Evolutionary conservation across 257 asterid species (phyloP).

Genomic region (Orobanche coerulescens): DNA sequence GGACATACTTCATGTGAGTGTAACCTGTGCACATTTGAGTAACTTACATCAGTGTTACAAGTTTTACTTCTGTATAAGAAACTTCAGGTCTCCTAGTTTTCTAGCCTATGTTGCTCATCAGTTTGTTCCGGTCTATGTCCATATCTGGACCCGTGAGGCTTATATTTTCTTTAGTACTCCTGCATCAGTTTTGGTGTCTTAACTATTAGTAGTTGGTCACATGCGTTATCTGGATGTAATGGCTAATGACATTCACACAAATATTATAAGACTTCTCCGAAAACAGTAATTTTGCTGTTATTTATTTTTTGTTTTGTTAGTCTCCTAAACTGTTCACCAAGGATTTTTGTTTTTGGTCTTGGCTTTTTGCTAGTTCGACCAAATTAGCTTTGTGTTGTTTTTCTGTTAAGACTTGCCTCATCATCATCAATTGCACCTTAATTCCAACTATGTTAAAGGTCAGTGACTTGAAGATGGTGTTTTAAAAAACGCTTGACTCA

Average conservation of each 20-base stretch:
- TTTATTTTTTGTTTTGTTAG: neutral
- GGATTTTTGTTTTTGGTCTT: neutral
- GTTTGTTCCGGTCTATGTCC: neutral
- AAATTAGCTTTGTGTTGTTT: neutral
- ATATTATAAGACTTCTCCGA: neutral
- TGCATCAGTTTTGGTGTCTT: conserved; percentile 8
- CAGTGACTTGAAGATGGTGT: too few species aligned
- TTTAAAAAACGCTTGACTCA: too few species aligned
- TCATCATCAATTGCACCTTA: too few species aligned
- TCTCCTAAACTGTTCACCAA: neutral
- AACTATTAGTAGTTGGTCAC: neutral
- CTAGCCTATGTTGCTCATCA: neutral
- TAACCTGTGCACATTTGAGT: conserved; percentile 8
- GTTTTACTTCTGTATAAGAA: neutral
- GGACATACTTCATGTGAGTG: conserved; percentile 93
- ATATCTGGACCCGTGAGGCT: conserved; percentile 3
- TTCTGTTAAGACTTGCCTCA: too few species aligned
- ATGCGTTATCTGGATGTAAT: neutral
- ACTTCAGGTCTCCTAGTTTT: conserved; percentile 4
- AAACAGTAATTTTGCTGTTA: neutral
- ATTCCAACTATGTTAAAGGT: too few species aligned
- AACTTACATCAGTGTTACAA: conserved; percentile 6
- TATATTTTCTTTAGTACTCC: neutral
- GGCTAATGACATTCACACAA: neutral
- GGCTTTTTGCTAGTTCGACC: neutral